Evolutionary conservation across 2,329 filamentous ascomycete genomes (phyloP).

Genomic region (Fusarium siculi): DNA sequence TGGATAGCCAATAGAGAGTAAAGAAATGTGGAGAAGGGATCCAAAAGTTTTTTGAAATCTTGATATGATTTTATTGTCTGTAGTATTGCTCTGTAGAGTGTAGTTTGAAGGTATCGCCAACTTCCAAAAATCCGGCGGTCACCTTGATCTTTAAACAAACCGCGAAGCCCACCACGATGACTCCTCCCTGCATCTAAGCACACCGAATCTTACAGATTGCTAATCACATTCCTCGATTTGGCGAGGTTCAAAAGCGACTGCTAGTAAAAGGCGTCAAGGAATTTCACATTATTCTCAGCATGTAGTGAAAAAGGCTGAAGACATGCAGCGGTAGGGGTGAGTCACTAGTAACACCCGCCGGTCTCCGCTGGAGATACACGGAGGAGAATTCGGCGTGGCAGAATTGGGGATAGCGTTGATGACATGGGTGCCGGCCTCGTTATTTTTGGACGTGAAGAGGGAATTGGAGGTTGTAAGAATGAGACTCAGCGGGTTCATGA

Average conservation of each 20-base stretch:
- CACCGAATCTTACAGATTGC: constrained; percentile 2
- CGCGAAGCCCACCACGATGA: constrained; percentile 2
- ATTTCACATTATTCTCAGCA: neutral
- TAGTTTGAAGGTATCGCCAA: constrained; percentile 3
- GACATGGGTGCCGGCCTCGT: neutral
- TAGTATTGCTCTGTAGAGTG: neutral
- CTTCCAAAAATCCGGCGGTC: neutral
- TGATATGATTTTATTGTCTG: neutral
- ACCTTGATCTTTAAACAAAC: constrained; percentile 29
- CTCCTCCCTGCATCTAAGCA: constrained; percentile 1
- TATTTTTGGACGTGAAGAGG: neutral
- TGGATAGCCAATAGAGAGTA: neutral
- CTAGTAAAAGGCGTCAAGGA: neutral
- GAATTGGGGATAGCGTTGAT: constrained; percentile 34
- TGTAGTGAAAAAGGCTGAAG: neutral
- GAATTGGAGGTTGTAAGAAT: neutral
- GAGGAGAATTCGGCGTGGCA: constrained; percentile 30
- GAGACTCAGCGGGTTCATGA: neutral
- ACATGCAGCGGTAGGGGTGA: constrained; percentile 19
- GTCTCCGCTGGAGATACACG: constrained; percentile 13
- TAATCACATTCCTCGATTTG: constrained; percentile 11
- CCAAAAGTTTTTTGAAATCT: neutral
- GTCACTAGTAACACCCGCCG: constrained; percentile 23
- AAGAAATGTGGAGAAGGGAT: neutral
- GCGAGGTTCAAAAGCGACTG: constrained; percentile 6